A percentile compares a stretch with the other conserved stretches of the same genome.
Evolutionary conservation across 805 yeast genomes (phyloP).

Genomic region (Nakazawaea holstii): DNA sequence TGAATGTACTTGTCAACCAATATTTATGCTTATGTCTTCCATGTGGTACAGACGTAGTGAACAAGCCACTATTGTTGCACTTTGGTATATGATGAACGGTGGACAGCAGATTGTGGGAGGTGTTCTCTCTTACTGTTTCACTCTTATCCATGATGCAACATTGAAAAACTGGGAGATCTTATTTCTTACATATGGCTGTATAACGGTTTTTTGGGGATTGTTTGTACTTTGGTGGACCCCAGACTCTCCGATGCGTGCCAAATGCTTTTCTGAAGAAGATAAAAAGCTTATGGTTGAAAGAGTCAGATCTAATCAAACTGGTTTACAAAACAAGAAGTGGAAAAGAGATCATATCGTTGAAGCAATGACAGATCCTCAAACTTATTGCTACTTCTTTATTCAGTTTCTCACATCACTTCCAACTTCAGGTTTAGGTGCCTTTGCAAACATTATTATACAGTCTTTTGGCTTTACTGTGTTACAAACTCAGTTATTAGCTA

Average conservation of each 20-base stretch:
- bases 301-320: slow-evolving; percentile 28
- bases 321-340: slow-evolving; percentile 25
- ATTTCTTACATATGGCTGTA: slow-evolving; percentile 50
- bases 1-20: slow-evolving; percentile 38
- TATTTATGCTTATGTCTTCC: slow-evolving; percentile 40
- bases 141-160: slow-evolving; percentile 19
- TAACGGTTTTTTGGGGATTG: slow-evolving; percentile 29
- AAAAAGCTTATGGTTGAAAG: slow-evolving; percentile 22
- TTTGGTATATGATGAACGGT: slow-evolving; percentile 41
- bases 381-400: slow-evolving; percentile 21
- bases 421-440: slow-evolving; percentile 26
- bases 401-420: slow-evolving; percentile 22
- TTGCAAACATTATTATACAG: slow-evolving; percentile 22
- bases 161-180: slow-evolving; percentile 46
- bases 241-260: slow-evolving; percentile 29
- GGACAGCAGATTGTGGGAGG: slow-evolving; percentile 24
- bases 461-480: slow-evolving; percentile 25
- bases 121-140: slow-evolving; percentile 27
- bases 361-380: slow-evolving; percentile 18
- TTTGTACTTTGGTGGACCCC: slow-evolving; percentile 18
- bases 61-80: slow-evolving; percentile 46
- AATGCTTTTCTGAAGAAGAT: slow-evolving; percentile 32
- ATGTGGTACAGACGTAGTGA: slow-evolving; percentile 42
- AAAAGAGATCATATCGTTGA: slow-evolving; percentile 23
- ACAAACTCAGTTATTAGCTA: slow-evolving; percentile 26